These are phyloP conservation scores for Conticribra weissflogii DNA, from an alignment of 108 stramenopile genomes.

Conservation along the genomic window DNA sequence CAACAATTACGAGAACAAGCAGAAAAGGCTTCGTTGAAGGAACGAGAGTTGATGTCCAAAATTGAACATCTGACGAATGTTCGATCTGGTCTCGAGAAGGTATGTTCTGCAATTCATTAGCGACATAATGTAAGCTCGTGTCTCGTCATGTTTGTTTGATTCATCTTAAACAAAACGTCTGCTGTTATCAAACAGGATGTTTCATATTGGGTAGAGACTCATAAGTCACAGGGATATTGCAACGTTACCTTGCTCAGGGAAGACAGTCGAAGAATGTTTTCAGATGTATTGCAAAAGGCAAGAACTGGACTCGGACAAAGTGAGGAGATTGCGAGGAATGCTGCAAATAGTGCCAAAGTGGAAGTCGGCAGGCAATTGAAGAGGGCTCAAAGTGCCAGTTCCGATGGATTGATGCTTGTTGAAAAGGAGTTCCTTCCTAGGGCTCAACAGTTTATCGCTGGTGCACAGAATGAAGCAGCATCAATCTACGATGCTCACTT, in stretches of 20 bases:
- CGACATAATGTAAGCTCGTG: too few species aligned
- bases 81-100: slow-evolving; percentile 30
- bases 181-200: too few species aligned
- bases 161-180: too few species aligned
- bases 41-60: slow-evolving; percentile 13
- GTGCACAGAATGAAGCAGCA: slow-evolving; percentile 18
- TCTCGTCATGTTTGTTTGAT: too few species aligned
- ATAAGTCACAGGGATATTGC: slow-evolving; percentile 41
- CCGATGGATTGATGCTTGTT: slow-evolving; percentile 18
- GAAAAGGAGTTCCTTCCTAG: slow-evolving; percentile 15
- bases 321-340: slow-evolving; percentile 20
- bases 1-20: slow-evolving; percentile 2
- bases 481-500: slow-evolving; percentile 34
- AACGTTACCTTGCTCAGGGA: slow-evolving; percentile 42
- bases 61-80: slow-evolving; percentile 11
- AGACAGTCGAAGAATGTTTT: slow-evolving; percentile 30
- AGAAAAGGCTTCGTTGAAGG: slow-evolving; percentile 9
- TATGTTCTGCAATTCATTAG: slow-evolving; percentile 20
- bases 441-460: slow-evolving; percentile 7
- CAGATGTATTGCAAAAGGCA: slow-evolving; percentile 16
- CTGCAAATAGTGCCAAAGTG: background rate
- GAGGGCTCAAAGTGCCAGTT: slow-evolving; percentile 3
- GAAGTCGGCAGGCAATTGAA: slow-evolving; percentile 8
- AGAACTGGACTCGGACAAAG: slow-evolving; percentile 18
- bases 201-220: slow-evolving; percentile 41